A percentile compares a stretch with the other conserved stretches of the same genome.
Evolutionary conservation across 805 yeast genomes (phyloP).

Genomic region (Candida qinlingensis): DNA sequence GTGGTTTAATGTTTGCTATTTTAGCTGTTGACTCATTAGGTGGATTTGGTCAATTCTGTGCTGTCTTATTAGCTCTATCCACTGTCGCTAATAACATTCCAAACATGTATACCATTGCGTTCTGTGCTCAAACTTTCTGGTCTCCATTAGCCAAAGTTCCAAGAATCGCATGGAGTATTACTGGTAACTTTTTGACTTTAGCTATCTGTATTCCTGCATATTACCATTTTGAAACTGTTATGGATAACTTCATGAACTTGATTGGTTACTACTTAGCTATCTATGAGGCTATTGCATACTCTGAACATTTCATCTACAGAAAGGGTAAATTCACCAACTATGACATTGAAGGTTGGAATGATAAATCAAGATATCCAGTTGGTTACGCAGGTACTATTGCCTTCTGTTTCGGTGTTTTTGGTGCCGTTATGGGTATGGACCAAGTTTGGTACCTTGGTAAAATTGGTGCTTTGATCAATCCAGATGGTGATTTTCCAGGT

Average conservation of each 20-base stretch:
- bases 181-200: slow-evolving; percentile 69
- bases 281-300: slow-evolving; percentile 64
- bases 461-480: slow-evolving; percentile 55
- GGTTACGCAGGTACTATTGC: slow-evolving; percentile 78
- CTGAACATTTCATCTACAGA: slow-evolving; percentile 81
- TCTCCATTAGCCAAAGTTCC: slow-evolving; percentile 70
- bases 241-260: slow-evolving; percentile 85
- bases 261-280: slow-evolving; percentile 90
- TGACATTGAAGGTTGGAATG: slow-evolving; percentile 56
- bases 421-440: slow-evolving; percentile 82
- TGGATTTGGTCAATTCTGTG: slow-evolving; percentile 86
- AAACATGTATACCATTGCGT: slow-evolving; percentile 86
- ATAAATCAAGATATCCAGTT: slow-evolving; percentile 55
- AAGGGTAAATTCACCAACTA: slow-evolving; percentile 58
- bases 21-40: slow-evolving; percentile 76
- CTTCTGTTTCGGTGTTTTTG: slow-evolving; percentile 78
- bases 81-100: slow-evolving; percentile 91
- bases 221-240: slow-evolving; percentile 63
- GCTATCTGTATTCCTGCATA: slow-evolving; percentile 89
- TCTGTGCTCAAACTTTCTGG: slow-evolving; percentile 84
- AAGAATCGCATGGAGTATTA: slow-evolving; percentile 75
- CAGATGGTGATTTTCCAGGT: slow-evolving; percentile 35
- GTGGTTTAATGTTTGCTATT: slow-evolving; percentile 80
- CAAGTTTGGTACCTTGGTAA: slow-evolving; percentile 83
- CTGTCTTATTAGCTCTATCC: slow-evolving; percentile 81